Base-by-base conservation (phyloP, 2,329 filamentous ascomycete species). In the Metarhizium guizhouense region DNA sequence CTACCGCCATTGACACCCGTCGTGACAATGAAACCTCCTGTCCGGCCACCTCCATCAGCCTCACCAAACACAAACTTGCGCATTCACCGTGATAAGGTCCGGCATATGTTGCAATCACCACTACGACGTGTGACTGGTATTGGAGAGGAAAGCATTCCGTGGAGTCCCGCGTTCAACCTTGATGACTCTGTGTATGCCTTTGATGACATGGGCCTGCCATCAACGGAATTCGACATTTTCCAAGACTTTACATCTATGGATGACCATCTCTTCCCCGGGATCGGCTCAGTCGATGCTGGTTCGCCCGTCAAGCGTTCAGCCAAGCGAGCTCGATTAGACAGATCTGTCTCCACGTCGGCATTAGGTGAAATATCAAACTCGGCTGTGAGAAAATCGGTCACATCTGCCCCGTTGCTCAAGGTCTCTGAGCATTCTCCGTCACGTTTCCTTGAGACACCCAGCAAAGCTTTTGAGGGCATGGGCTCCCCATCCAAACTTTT, bases 31-130 rank as follows among this genome's bases (percentile, higher is more conserved):
- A 90, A 88, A 74, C 75, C 79, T 25, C 79, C 81, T 2, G 61
- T 62, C 2, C 65, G 63, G 4, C 71, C 74, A 7, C 81, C 81
- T 30, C 88, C 88, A 54, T 96, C 93, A 0, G 86, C 90, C 18
- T 97, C 93, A 14, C 93, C 94, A 2, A 95, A 94, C 67, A 96
- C 93, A 10, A 96, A 95, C 66, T 79, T 97, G 20, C 85, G 87
- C 56, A 85, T 94, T 61, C 94, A 97, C 67, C 88, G 93, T 54
- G 86, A 93, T 65, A 86, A 84, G 61, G 90, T 97, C 53, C 83
- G 83, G 62, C 78, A 88, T 61, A 83, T 96, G 76, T 83, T 95
- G 48, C 88, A 90, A 56, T 94, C 90, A 5, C 90, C 90, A 4
- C 76, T 83, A 52, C 71, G 74, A 32, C 71, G 74, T 16, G 79